Conservation (phyloP, 2,329 filamentous ascomycete genomes). For the Trichoderma sp. region DNA sequence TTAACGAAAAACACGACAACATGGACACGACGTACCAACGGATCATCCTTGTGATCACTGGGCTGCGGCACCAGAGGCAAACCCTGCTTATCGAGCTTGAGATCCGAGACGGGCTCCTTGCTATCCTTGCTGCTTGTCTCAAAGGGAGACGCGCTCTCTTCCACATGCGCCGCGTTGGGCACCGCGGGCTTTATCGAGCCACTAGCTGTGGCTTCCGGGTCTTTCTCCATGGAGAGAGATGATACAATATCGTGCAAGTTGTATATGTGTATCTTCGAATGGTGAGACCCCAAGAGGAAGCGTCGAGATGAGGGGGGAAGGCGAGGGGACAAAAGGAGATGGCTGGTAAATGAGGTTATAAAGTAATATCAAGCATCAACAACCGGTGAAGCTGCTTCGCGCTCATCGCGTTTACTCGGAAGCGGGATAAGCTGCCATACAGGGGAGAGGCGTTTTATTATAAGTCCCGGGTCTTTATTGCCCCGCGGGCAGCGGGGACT, state of each 20-base stretch:
- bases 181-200: background rate
- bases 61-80: constrained; percentile 23
- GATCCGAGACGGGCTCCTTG: constrained; percentile 11
- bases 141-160: constrained; percentile 11
- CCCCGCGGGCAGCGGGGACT: constrained; percentile 20
- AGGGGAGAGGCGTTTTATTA: constrained; percentile 9
- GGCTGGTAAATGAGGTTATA: background rate
- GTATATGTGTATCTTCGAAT: background rate
- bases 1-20: background rate
- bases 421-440: background rate
- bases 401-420: constrained; percentile 4
- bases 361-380: background rate
- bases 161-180: constrained; percentile 11
- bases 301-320: background rate
- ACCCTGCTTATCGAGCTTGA: constrained; percentile 14
- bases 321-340: background rate
- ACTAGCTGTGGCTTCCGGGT: background rate
- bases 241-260: background rate
- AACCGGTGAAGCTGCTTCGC: constrained; percentile 16
- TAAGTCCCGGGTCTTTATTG: constrained; percentile 12
- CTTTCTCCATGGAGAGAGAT: background rate
- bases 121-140: constrained; percentile 17
- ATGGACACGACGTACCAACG: constrained; percentile 7
- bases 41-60: constrained; percentile 24
- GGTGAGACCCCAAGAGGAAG: background rate